phyloP scores from a whole-genome alignment of 176 grass and related monocot genomes.

The Microstegium vimineum region DNA sequence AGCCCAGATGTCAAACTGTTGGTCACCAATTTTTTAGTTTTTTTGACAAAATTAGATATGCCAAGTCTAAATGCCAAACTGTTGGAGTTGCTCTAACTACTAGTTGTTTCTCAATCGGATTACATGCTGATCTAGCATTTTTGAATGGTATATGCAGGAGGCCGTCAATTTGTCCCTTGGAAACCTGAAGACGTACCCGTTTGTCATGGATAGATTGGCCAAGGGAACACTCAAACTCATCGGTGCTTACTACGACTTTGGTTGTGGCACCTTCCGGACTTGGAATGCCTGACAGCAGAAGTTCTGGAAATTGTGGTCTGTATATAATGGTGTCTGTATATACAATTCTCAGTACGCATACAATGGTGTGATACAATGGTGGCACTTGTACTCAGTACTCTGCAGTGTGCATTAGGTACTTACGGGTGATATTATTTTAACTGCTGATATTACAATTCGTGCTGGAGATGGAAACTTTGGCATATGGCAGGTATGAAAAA shows the following conservation, averaged over 20 bases:
- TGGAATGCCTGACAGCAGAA: not conserved
- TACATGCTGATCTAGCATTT: not conserved
- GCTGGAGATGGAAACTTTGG: no score
- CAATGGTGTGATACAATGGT: not conserved
- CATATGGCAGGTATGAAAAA: not conserved
- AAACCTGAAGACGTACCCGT: conserved; percentile 11
- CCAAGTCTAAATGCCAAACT: no score
- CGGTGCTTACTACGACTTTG: conserved; percentile 7
- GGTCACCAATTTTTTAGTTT: no score
- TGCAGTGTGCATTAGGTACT: not conserved
- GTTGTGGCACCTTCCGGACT: not conserved
- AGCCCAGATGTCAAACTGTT: no score
- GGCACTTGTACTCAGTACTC: not conserved
- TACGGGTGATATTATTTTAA: not conserved
- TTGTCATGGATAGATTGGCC: not conserved
- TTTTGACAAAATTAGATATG: no score
- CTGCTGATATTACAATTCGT: no score
- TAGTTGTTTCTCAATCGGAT: not conserved
- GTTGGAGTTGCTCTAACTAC: no score
- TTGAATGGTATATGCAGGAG: conserved; percentile 9
- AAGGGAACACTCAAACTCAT: not conserved
- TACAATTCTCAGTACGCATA: not conserved
- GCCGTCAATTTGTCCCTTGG: not conserved
- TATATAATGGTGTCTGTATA: conserved; percentile 1
- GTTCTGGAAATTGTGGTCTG: not conserved